Evolutionary conservation across 768 basidiomycete species (phyloP).

Genomic region (Tylopilus sp.): DNA sequence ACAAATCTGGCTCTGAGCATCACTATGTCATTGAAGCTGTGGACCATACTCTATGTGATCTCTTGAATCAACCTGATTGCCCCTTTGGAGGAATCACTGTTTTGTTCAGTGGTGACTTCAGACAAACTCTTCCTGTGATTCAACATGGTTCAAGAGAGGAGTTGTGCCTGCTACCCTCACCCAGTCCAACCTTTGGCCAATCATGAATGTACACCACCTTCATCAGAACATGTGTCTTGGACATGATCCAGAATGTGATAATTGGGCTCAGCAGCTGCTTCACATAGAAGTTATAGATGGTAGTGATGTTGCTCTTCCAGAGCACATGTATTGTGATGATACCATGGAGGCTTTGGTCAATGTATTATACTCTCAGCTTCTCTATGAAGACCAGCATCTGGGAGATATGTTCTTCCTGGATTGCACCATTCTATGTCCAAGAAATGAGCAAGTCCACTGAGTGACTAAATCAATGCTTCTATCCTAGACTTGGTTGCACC

Average conservation of each 20-base stretch:
- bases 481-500: not conserved
- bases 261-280: slow-evolving; percentile 38
- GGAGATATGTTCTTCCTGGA: not conserved
- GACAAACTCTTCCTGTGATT: slow-evolving; percentile 33
- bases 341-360: not conserved
- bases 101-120: not conserved
- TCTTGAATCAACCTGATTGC: not conserved
- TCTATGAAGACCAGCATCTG: not conserved
- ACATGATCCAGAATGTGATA: slow-evolving; percentile 18
- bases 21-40: not conserved
- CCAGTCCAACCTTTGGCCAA: slow-evolving; percentile 38
- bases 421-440: not conserved
- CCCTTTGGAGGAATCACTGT: not conserved
- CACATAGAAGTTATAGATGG: not conserved
- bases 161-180: slow-evolving; percentile 36
- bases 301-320: not conserved
- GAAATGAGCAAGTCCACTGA: not conserved
- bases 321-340: not conserved
- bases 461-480: not conserved
- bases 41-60: not conserved
- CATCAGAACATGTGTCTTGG: slow-evolving; percentile 42
- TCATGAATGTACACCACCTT: slow-evolving; percentile 33
- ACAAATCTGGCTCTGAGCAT: not conserved
- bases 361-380: not conserved
- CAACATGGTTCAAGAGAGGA: slow-evolving; percentile 33